phyloP scores from a whole-genome alignment of 495 filamentous ascomycete genomes.

The Penicillium turbatum region DNA sequence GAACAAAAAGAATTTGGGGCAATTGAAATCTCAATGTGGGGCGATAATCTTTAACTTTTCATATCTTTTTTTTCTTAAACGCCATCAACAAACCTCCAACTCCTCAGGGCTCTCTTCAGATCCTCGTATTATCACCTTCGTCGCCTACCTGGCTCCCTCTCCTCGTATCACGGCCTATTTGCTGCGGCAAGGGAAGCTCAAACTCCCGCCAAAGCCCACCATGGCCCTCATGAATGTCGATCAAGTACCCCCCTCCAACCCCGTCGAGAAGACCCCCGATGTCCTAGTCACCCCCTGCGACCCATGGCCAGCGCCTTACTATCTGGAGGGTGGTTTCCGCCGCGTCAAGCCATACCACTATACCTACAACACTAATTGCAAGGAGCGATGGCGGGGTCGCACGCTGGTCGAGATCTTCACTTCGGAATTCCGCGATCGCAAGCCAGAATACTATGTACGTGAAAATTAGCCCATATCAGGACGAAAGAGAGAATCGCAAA shows the following conservation, averaged over 20 bases:
- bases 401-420: conserved; percentile 74
- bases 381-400: conserved; percentile 79
- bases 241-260: conserved; percentile 31
- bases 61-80: neutral
- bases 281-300: conserved; percentile 60
- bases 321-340: conserved; percentile 72
- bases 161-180: conserved; percentile 56
- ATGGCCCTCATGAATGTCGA: conserved; percentile 56
- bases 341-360: conserved; percentile 85
- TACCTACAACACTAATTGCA: conserved; percentile 92
- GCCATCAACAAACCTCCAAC: neutral
- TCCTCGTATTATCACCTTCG: neutral
- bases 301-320: conserved; percentile 66
- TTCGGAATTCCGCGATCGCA: conserved; percentile 74
- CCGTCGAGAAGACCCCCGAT: conserved; percentile 43
- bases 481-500: neutral
- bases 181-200: conserved; percentile 48
- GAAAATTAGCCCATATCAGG: neutral
- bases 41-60: neutral
- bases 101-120: neutral
- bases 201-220: conserved; percentile 35
- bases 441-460: conserved; percentile 78
- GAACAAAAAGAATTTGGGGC: too few species aligned
- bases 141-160: conserved; percentile 53
- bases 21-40: too few species aligned